These are phyloP conservation scores for Neopestalotiopsis sp. DNA, from an alignment of 2,329 filamentous ascomycete species.

Conservation along the genomic window DNA sequence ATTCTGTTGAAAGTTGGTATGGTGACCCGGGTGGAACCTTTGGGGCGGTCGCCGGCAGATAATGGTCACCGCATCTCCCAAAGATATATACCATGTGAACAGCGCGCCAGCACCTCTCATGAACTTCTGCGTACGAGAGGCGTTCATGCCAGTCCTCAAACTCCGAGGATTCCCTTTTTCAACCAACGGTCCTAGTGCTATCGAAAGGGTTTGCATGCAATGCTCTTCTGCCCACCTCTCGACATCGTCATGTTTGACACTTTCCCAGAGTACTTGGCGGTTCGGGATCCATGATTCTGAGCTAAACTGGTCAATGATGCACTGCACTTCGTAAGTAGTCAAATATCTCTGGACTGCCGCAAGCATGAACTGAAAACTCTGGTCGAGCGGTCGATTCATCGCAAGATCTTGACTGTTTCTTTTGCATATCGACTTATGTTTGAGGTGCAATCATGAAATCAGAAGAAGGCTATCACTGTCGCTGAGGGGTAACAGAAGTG, in stretches of 20 bases:
- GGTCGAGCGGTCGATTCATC: not conserved
- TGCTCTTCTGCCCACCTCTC: not conserved
- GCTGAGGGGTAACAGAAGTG: too few relatives aligned
- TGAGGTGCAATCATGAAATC: too few relatives aligned
- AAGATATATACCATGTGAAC: constrained; percentile 2
- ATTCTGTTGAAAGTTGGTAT: constrained; percentile 3
- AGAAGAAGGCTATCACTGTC: too few relatives aligned
- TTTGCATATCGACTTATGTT: too few relatives aligned
- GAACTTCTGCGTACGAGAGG: not conserved
- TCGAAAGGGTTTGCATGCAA: not conserved
- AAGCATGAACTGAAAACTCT: not conserved
- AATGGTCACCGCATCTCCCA: not conserved
- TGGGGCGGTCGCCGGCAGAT: not conserved
- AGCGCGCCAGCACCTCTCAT: constrained; percentile 8
- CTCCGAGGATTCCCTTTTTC: not conserved
- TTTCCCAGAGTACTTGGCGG: constrained; percentile 4
- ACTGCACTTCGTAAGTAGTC: not conserved
- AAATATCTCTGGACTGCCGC: not conserved
- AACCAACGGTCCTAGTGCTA: not conserved
- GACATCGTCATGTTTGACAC: not conserved
- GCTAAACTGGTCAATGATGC: not conserved
- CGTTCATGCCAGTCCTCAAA: not conserved
- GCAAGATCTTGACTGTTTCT: too few relatives aligned
- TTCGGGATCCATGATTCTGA: not conserved
- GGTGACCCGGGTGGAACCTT: not conserved